Evolutionary conservation across 352 stramenopile species (phyloP), one percentile per base, ranked within the genome.

Genomic region (Phytophthora foliorum): DNA sequence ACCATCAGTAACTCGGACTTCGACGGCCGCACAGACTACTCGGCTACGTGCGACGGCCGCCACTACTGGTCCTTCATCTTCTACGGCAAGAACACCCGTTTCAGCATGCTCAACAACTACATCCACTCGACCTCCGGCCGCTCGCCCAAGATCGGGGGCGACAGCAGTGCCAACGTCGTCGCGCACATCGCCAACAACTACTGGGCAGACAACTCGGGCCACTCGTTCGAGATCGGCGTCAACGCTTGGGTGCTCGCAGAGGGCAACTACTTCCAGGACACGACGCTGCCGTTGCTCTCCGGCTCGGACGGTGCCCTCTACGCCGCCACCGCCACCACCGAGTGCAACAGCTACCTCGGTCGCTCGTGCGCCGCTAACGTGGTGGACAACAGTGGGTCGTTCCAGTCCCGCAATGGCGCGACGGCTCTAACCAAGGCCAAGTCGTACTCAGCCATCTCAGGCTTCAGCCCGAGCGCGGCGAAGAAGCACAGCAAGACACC

Each of bases 1-100:
- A 88, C 79, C 7, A 79, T 88, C 64, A 83, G 71, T 17, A 83
- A 84, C 63, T 80, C 46, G 14, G 76, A 85, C 24, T 88, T 85
- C 60, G 74, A 88, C 42, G 79, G 79, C 4, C 25, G 49, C 17
- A 85, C 79, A 2, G 16, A 60, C 29, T 85, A 69, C 52, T 84
- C 75, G 16, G 53, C 71, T 7, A 72, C 79, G n/a, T 88, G 79
- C 52, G 76, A 88, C n/a, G 76, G 77, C 25, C 69, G 65, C 52
- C 79, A 88, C 57, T 88, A 88, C 63, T 88, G 76, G 72, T 65
- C 48, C 8, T 76, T 76, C 61, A 50, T 78, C n/a, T 63, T 81
- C 50, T n/a, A n/a, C n/a, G n/a, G n/a, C n/a, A n/a, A n/a, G n/a
- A n/a, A n/a, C n/a, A n/a, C n/a, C n/a, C n/a, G n/a, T n/a, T n/a